Evolutionary conservation across 225 moss, liverwort and hornwort species (phyloP), one percentile per base, ranked within the genome.

Genomic region (Rhytidiadelphus loreus): DNA sequence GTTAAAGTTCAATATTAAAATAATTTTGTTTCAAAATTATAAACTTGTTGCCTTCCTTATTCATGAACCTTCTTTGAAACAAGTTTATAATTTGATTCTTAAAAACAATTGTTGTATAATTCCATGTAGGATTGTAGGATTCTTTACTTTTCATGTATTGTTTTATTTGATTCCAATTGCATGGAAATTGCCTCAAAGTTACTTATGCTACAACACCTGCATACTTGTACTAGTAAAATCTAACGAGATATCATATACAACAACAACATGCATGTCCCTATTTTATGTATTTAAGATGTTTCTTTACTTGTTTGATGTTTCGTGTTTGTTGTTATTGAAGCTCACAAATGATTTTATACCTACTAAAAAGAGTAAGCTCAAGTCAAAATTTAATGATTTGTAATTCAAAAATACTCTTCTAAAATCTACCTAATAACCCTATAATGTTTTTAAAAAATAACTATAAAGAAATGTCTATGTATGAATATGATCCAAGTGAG

Each of bases 191-290:
- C 37, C 33, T 63, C 8, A 33, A 63, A 35, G 35, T 20, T 37
- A 65, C 6, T 10, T 20, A 20, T 65, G 2, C 6, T 37, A 65
- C 6, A 65, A 3, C 6, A 65, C 6, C 4, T 0, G 0, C 11
- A 35, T 19, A 65, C 6, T 65, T 65, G 35, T 64, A 35, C 6
- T 10, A 3, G 2, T 4, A 3, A 9, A 10, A 18, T 64, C 18
- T 33, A 19, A 35, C 7, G 11, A 65, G 21, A 66, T 21, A 21
- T 12, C 21, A 37, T 21, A 12, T 37, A 66, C 11, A 37, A 66
- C 2, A n/a, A 66, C 66, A 12, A n/a, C 2, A 2, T 3, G 22
- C 3, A 12, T 8, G 5, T 33, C 19, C 3, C 0, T 33, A 0
- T 33, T 33, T 16, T 63, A 33, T 8, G 17, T 33, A 10, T 12